A percentile compares a stretch with the other conserved stretches of the same genome.
These are phyloP conservation scores for Debaryomycetaceae sp. DNA, from an alignment of 1,139 yeast genomes.

Conservation along the genomic window DNA sequence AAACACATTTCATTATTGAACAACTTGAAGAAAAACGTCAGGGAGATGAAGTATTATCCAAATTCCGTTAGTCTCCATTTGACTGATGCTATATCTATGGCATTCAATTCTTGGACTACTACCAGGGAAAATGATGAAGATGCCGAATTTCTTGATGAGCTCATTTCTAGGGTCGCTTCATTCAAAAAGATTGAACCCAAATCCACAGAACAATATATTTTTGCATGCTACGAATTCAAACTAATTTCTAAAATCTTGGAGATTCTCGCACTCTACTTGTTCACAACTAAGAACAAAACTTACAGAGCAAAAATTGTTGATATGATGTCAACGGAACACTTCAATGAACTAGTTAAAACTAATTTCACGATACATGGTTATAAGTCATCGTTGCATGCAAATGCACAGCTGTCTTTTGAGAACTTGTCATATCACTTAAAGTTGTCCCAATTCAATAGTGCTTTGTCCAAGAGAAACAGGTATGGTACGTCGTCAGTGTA, in stretches of 20 bases:
- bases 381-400: slow-evolving; percentile 14
- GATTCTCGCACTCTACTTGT: slow-evolving; percentile 69
- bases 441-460: slow-evolving; percentile 54
- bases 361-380: background rate
- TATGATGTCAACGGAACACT: slow-evolving; percentile 36
- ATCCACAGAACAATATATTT: slow-evolving; percentile 26
- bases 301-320: slow-evolving; percentile 41
- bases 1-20: slow-evolving; percentile 46
- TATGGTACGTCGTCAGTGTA: slow-evolving; percentile 57
- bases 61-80: slow-evolving; percentile 56
- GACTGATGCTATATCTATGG: slow-evolving; percentile 62
- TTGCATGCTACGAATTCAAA: slow-evolving; percentile 54
- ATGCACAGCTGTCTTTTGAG: slow-evolving; percentile 44
- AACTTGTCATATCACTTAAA: slow-evolving; percentile 45
- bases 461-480: slow-evolving; percentile 43
- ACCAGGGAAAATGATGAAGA: slow-evolving; percentile 51
- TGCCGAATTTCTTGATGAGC: slow-evolving; percentile 46
- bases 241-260: slow-evolving; percentile 68
- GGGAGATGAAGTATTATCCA: slow-evolving; percentile 53
- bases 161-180: slow-evolving; percentile 38
- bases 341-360: slow-evolving; percentile 26
- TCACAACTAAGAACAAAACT: slow-evolving; percentile 49
- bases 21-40: slow-evolving; percentile 57
- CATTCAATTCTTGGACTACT: slow-evolving; percentile 68
- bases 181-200: slow-evolving; percentile 17